A percentile compares a stretch with the other conserved stretches of the same genome.
These are phyloP conservation scores for Lasiodiplodia sp. DNA, from an alignment of 2,329 filamentous ascomycete species.

Conservation along the genomic window DNA sequence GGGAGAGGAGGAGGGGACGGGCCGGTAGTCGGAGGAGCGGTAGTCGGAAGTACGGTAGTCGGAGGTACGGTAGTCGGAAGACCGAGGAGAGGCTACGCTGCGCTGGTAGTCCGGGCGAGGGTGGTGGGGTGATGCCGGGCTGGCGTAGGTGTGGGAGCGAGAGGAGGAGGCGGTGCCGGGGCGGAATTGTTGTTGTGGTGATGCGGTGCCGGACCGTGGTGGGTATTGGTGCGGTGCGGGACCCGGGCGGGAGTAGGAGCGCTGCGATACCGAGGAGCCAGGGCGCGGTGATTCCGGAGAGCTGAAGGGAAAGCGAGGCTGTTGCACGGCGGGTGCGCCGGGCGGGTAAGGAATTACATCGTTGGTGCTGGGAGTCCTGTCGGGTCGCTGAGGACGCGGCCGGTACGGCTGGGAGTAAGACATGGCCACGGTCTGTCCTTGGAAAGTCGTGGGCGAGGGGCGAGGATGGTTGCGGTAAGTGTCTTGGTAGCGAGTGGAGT, in stretches of 20 bases:
- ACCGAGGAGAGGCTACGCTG: not conserved
- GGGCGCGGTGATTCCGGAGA: conserved; percentile 1
- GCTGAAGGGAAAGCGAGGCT: conserved; percentile 14
- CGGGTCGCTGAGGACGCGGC: conserved; percentile 12
- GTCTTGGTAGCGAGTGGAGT: not conserved
- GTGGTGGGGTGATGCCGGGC: not conserved
- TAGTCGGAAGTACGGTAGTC: no score
- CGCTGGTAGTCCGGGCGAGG: not conserved
- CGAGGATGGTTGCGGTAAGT: not conserved
- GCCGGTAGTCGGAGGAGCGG: no score
- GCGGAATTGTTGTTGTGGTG: not conserved
- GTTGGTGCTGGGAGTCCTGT: conserved; percentile 26
- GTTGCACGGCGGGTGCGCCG: conserved; percentile 4
- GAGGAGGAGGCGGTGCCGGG: not conserved
- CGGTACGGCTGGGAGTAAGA: conserved; percentile 14
- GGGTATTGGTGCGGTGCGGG: conserved; percentile 5
- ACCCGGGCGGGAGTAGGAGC: not conserved
- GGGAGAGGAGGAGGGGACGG: not conserved
- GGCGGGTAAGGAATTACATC: conserved; percentile 18
- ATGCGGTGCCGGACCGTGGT: conserved; percentile 3
- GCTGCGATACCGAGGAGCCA: conserved; percentile 1
- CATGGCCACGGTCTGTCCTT: conserved; percentile 5
- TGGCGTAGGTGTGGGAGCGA: not conserved
- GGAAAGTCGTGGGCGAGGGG: not conserved
- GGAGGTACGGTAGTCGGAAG: no score